Conservation (phyloP, 805 yeast genomes). For the Schwanniomyces yamadae region DNA sequence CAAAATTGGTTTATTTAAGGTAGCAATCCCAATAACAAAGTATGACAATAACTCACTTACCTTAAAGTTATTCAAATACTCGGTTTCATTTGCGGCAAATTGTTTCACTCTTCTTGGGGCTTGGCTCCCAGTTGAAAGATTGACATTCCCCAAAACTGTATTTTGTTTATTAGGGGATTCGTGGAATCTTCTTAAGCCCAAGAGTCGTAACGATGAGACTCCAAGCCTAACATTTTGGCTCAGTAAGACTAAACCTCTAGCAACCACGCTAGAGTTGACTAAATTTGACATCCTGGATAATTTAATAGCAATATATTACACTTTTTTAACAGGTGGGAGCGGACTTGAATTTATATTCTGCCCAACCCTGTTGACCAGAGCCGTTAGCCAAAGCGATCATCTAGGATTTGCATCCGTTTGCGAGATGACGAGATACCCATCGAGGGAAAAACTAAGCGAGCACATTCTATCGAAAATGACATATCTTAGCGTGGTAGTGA, state of each 20-base stretch:
- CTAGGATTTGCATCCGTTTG: conserved; percentile 7
- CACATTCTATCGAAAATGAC: too few species aligned
- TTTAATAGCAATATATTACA: too few species aligned
- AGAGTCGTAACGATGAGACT: too few species aligned
- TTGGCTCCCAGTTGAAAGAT: conserved; percentile 31
- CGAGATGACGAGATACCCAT: background rate
- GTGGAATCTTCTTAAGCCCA: conserved; percentile 13
- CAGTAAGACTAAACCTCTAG: too few species aligned
- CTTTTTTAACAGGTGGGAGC: too few species aligned
- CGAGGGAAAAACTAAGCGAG: background rate
- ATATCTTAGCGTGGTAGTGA: too few species aligned
- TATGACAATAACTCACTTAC: conserved; percentile 59
- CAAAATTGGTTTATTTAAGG: conserved; percentile 61
- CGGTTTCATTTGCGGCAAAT: conserved; percentile 27
- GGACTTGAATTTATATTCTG: too few species aligned
- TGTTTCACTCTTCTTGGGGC: conserved; percentile 52
- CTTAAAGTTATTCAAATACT: conserved; percentile 53
- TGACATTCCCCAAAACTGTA: conserved; percentile 15
- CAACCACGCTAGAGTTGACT: too few species aligned
- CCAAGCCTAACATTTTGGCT: too few species aligned
- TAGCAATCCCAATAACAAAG: conserved; percentile 67
- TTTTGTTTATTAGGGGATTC: conserved; percentile 22
- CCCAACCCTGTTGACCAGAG: too few species aligned
- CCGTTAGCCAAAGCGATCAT: conserved; percentile 4
- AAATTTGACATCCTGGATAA: too few species aligned